These are phyloP conservation scores for Ceraceosorus guamensis DNA, from an alignment of 1,284 basidiomycete genomes.

Conservation along the genomic window DNA sequence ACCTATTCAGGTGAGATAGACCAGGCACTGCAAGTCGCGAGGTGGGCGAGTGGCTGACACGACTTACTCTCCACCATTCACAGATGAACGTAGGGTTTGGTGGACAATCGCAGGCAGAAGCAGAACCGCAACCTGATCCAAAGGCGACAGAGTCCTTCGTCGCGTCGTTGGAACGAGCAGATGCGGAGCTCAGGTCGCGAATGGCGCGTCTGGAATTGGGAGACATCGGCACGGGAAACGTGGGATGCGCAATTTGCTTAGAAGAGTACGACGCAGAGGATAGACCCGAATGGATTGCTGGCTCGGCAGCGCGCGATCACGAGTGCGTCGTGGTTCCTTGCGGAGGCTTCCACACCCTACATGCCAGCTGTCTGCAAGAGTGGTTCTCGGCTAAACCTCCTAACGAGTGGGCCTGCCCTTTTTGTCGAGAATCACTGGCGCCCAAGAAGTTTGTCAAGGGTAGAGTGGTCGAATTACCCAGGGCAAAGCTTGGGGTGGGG, in stretches of 20 bases:
- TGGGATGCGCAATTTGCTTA: conserved; percentile 41
- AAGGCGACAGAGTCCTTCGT: conserved; percentile 15
- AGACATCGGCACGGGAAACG: conserved; percentile 24
- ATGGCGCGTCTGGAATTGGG: conserved; percentile 41
- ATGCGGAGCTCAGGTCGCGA: conserved; percentile 38
- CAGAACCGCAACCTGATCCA: too few species aligned
- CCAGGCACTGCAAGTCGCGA: too few species aligned
- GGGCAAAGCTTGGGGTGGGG: background rate
- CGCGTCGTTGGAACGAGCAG: conserved; percentile 34
- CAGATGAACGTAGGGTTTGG: too few species aligned
- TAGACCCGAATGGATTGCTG: conserved; percentile 35
- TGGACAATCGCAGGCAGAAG: too few species aligned
- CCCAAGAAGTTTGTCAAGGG: conserved; percentile 5
- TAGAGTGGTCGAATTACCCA: background rate
- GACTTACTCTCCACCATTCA: too few species aligned
- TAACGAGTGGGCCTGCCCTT: conserved; percentile 42
- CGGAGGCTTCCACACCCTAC: conserved; percentile 37
- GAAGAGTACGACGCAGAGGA: conserved; percentile 39
- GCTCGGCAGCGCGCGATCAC: conserved; percentile 24
- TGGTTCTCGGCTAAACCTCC: conserved; percentile 39
- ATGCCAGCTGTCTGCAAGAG: conserved; percentile 30
- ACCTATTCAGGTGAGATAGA: too few species aligned
- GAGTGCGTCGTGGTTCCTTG: conserved; percentile 42
- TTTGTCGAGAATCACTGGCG: conserved; percentile 29
- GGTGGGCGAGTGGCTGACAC: too few species aligned